Evolutionary conservation across 495 filamentous ascomycete species (phyloP), one percentile per base, ranked within the genome.

Genomic region (Penicillium turbatum): DNA sequence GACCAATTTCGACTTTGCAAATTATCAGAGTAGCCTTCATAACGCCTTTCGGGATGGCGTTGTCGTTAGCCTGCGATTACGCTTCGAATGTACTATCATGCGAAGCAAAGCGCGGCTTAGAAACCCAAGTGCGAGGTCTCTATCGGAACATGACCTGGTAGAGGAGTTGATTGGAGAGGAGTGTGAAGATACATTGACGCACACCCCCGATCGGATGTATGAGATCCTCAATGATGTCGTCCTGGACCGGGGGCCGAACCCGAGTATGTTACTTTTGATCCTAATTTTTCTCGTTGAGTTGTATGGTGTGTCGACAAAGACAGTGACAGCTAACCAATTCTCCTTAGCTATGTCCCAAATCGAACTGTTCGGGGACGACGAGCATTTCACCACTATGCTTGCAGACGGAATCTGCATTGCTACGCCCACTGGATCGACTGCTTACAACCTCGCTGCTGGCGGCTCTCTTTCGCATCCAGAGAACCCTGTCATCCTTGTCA

Each of bases 41-140:
- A 79, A 76, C 16, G 86, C 88, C 5, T 89, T 97, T 60, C 74
- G 74, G 24, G 87, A 95, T 45, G 93, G 93, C 31, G 86, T 98
- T 36, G 87, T 84, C 2, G 89, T 97, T n/a, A 90, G 85, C 62
- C 71, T 98, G 60, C 75, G 95, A 15, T 70, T 97, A 55, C 78
- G 93, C 32, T 97, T 98, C 59, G 95, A 97, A 68, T 93, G 85
- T 46, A 98, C 93, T 0, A 83, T 98, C 31, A 98, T 93, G 93
- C 80, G 89, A 64, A 90, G 83, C 58, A 87, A 83, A 51, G 67
- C 67, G 17, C 71, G 62, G 21, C 29, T 54, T 10, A 55, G 62
- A 13, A 63, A 68, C 11, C 60, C 67, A 7, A 48, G 60, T 39
- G 55, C 54, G 11, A 55, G 55, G 44, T 39, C 27, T 44, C 61